These are phyloP conservation scores for Cyberlindnera samutprakarnensis DNA, from an alignment of 805 yeast genomes.

Conservation along the genomic window DNA sequence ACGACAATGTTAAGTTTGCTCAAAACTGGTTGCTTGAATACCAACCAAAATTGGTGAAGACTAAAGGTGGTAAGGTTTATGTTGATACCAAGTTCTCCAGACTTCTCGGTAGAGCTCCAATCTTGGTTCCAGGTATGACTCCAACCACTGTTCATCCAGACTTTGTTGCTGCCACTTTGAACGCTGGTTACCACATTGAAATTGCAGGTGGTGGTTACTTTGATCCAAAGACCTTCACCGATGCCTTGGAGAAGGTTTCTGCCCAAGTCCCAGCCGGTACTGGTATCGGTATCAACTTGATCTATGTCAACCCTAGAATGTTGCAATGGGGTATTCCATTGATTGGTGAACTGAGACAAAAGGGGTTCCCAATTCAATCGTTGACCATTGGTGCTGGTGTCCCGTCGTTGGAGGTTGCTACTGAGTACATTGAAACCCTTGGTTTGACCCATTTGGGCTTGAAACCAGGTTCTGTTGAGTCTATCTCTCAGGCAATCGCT, in stretches of 20 bases:
- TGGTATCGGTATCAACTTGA: conserved; percentile 86
- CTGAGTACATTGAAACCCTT: conserved; percentile 88
- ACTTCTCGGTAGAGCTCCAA: conserved; percentile 88
- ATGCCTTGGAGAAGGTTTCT: conserved; percentile 71
- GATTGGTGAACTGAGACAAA: conserved; percentile 78
- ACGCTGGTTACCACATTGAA: conserved; percentile 96
- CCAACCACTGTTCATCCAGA: conserved; percentile 95
- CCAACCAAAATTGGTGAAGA: conserved; percentile 79
- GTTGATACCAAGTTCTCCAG: conserved; percentile 94
- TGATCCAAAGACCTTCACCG: conserved; percentile 57
- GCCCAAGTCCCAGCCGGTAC: conserved; percentile 70
- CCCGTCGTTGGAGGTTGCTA: conserved; percentile 94
- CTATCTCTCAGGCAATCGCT: conserved; percentile 75
- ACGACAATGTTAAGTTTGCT: conserved; percentile 64
- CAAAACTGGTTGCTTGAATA: conserved; percentile 86
- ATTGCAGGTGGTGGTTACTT: conserved; percentile 99
- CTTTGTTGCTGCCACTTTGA: conserved; percentile 87
- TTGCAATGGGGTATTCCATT: conserved; percentile 98
- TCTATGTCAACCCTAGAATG: conserved; percentile 96
- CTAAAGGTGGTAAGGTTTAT: conserved; percentile 61
- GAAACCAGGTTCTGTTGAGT: conserved; percentile 96
- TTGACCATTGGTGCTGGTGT: conserved; percentile 99
- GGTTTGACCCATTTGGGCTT: conserved; percentile 92
- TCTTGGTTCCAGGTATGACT: conserved; percentile 99
- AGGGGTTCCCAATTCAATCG: conserved; percentile 94